Conservation (phyloP, 1,284 basidiomycete species). For the Nidula niveotomentosa region DNA sequence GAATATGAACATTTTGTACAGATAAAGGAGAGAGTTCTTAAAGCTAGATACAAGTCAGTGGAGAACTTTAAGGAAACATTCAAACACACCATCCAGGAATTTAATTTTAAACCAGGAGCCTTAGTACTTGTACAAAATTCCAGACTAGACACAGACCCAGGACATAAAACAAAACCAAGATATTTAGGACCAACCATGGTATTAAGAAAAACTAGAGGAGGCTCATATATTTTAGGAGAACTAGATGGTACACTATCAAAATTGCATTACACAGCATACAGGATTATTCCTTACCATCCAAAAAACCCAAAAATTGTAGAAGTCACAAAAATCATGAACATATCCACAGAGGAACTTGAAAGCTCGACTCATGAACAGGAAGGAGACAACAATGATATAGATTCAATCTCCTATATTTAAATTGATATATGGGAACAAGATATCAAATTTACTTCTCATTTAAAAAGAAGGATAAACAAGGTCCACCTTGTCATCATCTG, state of each 20-base stretch:
- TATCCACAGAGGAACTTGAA: too few species aligned
- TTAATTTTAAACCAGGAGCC: constrained; percentile 27
- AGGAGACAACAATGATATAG: too few species aligned
- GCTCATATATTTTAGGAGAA: constrained; percentile 20
- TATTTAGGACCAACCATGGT: constrained; percentile 36
- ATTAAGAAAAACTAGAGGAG: constrained; percentile 18
- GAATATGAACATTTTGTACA: constrained; percentile 7
- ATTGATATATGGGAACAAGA: too few species aligned
- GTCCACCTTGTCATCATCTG: too few species aligned
- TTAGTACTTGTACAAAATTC: constrained; percentile 9
- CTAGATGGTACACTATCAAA: not conserved
- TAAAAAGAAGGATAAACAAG: too few species aligned
- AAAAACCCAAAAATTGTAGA: constrained; percentile 4
- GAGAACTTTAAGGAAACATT: constrained; percentile 19
- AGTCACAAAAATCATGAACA: too few species aligned
- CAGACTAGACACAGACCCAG: constrained; percentile 26
- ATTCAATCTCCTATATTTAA: too few species aligned
- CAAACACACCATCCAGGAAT: constrained; percentile 21
- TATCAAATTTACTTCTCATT: too few species aligned
- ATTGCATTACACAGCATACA: not conserved
- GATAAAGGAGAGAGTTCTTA: constrained; percentile 16
- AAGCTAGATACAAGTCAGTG: constrained; percentile 15
- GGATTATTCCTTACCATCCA: not conserved
- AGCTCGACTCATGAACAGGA: too few species aligned
- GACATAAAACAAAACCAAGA: constrained; percentile 25